phyloP scores from a whole-genome alignment of 1,139 yeast species.

The Wickerhamomyces sp. region DNA sequence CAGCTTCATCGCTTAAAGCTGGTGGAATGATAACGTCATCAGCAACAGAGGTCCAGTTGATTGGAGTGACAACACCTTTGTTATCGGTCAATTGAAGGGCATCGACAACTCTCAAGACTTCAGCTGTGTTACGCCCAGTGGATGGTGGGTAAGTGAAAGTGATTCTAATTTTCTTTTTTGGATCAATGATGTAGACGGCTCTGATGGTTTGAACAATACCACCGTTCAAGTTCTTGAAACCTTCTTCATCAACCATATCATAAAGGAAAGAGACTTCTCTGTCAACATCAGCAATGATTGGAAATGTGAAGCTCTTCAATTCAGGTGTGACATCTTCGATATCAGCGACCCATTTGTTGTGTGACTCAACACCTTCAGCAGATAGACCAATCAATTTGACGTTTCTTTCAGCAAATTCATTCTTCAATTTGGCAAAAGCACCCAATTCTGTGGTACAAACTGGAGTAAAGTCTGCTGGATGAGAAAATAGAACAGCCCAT shows the following conservation, averaged over 20 bases:
- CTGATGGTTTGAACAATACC: constrained; percentile 78
- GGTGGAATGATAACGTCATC: constrained; percentile 90
- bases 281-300: constrained; percentile 79
- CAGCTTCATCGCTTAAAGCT: constrained; percentile 71
- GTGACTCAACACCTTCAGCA: constrained; percentile 73
- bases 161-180: constrained; percentile 77
- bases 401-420: constrained; percentile 74
- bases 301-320: constrained; percentile 70
- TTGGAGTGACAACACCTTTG: constrained; percentile 77
- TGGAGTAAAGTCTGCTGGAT: constrained; percentile 93
- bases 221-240: constrained; percentile 67
- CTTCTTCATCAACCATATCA: constrained; percentile 90
- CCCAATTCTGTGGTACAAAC: constrained; percentile 95
- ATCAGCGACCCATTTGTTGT: constrained; percentile 79
- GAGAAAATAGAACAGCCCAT: constrained; percentile 85
- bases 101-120: constrained; percentile 81
- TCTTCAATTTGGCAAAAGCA: constrained; percentile 80
- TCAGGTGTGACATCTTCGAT: constrained; percentile 63
- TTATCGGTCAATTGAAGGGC: constrained; percentile 78
- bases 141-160: constrained; percentile 86
- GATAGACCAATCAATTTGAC: constrained; percentile 84
- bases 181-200: constrained; percentile 85
- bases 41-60: constrained; percentile 54
- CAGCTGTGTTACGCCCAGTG: constrained; percentile 86
- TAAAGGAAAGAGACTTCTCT: constrained; percentile 77